Evolutionary conservation across 2,329 filamentous ascomycete genomes (phyloP), one percentile per base, ranked within the genome.

Genomic region (Colletotrichum paranaense): DNA sequence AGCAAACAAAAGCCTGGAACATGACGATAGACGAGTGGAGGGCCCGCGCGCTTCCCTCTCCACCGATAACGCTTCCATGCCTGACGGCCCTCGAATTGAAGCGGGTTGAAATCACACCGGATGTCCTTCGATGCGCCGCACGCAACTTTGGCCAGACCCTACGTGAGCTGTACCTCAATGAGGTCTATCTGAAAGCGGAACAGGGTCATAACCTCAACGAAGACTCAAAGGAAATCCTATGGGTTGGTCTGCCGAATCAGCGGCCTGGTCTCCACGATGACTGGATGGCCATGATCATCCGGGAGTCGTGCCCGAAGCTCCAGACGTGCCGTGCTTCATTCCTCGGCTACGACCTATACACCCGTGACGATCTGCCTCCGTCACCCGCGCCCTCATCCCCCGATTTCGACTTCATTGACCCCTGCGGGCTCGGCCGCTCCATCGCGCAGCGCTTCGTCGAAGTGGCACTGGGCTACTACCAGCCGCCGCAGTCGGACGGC

Each of bases 361-460:
- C 84, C 8, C 76, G 78, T 14, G 82, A 81, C 35, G 81, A 82
- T 38, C 74, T 78, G 8, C 68, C 76, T 5, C 68, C 68, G 7
- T 74, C 76, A n/a, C 75, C 78, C 4, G 67, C 63, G 19, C 30
- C 53, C 6, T 55, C 57, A 5, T 49, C 60, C 14, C 74, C 68
- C 1, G 80, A 80, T 4, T 85, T 86, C 67, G 85, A 87, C 76
- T 76, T 85, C 49, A 74, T 77, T 30, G 86, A 87, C 73, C 85
- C 85, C 7, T 82, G 83, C 65, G 81, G 82, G 2, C 80, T 85
- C 28, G 79, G 79, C 12, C 82, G 85, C 53, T 80, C 78, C 68
- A 67, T 87, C 24, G 84, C 84, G 26, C 84, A 86, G 76, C 85
- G 85, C 62, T 87, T 87, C 72, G 84, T 87, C 67, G 85, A 87